Conservation (phyloP, 305 asterid genomes). For the Caryopteris hybrid region DNA sequence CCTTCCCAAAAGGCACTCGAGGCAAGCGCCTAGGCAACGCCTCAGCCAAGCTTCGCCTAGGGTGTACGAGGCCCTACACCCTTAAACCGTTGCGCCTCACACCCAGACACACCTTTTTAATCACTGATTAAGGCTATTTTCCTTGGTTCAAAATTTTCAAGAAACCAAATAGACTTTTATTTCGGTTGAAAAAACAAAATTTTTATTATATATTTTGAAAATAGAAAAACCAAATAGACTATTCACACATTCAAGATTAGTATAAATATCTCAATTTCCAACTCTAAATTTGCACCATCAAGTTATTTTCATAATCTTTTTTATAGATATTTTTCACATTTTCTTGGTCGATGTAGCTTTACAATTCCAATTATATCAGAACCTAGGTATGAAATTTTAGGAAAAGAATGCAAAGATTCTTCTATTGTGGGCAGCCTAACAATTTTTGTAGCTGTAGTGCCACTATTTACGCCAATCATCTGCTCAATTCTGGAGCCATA, state of each 20-base stretch:
- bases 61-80: too few species aligned
- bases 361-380: too few species aligned
- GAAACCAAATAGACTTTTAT: neutral
- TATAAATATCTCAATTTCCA: neutral
- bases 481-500: neutral
- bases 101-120: too few species aligned
- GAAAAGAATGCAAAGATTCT: too few species aligned
- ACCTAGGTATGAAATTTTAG: too few species aligned
- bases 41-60: too few species aligned
- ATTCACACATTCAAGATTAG: neutral
- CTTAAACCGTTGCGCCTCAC: too few species aligned
- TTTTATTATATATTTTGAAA: too few species aligned
- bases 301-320: neutral
- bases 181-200: too few species aligned
- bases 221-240: neutral
- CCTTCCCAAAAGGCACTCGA: too few species aligned
- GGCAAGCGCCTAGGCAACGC: too few species aligned
- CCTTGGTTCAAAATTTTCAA: neutral
- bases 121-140: neutral
- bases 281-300: neutral
- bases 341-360: neutral
- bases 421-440: neutral
- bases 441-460: neutral
- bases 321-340: neutral
- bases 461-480: neutral